A percentile compares a stretch with the other conserved stretches of the same genome.
These are phyloP conservation scores for Xylaria intraflava DNA, from an alignment of 495 filamentous ascomycete species.

Conservation along the genomic window DNA sequence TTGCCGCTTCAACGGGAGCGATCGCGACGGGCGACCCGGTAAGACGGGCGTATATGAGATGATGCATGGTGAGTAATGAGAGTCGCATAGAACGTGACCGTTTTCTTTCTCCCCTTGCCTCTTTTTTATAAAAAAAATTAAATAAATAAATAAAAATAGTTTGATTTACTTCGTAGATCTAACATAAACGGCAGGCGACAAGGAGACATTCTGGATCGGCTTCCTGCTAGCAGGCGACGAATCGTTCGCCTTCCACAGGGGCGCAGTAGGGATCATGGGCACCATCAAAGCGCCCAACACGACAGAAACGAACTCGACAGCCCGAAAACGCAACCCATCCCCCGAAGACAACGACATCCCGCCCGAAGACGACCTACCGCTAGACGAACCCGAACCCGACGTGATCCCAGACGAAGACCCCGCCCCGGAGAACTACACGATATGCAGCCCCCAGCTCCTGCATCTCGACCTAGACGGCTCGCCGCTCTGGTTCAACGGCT, in stretches of 20 bases:
- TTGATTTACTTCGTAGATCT: background rate
- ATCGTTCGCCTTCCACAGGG: slow-evolving; percentile 22
- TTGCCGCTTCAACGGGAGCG: slow-evolving; percentile 14
- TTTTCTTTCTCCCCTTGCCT: too few species aligned
- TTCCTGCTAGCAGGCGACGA: slow-evolving; percentile 22
- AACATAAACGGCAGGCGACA: slow-evolving; percentile 14
- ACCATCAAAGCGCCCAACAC: background rate
- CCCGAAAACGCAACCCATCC: background rate
- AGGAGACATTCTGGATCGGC: slow-evolving; percentile 32
- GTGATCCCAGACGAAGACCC: background rate
- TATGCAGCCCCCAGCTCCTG: slow-evolving; percentile 26
- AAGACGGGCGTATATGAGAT: slow-evolving; percentile 25
- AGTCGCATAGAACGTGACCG: too few species aligned
- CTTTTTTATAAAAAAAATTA: too few species aligned
- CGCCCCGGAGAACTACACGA: background rate
- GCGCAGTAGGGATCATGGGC: slow-evolving; percentile 26
- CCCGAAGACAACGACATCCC: background rate
- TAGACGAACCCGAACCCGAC: background rate
- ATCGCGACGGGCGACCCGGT: slow-evolving; percentile 21
- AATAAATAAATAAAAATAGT: too few species aligned
- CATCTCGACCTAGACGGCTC: slow-evolving; percentile 22
- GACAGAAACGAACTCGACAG: background rate
- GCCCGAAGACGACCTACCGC: background rate
- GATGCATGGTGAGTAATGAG: slow-evolving; percentile 22
- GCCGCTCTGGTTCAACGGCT: slow-evolving; percentile 26